Conservation (phyloP, 176 grass and related monocot species). For the Aegilops sharonensis region DNA sequence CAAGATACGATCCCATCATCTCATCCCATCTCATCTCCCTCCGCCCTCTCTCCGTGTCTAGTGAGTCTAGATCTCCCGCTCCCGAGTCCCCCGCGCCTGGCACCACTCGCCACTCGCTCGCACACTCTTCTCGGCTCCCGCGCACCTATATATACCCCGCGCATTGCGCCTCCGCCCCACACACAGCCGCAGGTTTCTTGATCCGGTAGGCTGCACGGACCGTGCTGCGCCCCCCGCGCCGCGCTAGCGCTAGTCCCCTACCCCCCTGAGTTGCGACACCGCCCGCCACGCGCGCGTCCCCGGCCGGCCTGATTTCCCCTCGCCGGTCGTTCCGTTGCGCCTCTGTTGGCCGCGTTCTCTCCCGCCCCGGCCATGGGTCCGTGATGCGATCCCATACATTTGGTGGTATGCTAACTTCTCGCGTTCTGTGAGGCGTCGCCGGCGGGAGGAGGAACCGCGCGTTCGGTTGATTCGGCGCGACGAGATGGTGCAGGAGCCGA, state of each 20-base stretch:
- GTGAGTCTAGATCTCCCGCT: slow-evolving; percentile 33
- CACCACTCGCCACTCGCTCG: slow-evolving; percentile 29
- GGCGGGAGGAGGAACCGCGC: not conserved
- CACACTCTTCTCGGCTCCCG: slow-evolving; percentile 22
- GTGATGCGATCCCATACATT: not conserved
- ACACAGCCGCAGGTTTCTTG: slow-evolving; percentile 12
- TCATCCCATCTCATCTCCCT: too few relatives aligned
- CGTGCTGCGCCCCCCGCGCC: slow-evolving; percentile 8
- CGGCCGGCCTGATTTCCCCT: not conserved
- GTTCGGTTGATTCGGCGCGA: not conserved
- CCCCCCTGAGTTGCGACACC: not conserved
- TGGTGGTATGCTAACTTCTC: not conserved
- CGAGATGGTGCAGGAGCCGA: slow-evolving; percentile 62
- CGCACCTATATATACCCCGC: slow-evolving; percentile 34
- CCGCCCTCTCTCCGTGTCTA: not conserved
- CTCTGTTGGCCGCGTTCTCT: not conserved
- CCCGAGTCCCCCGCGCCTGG: slow-evolving; percentile 35
- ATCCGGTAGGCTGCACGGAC: slow-evolving; percentile 44
- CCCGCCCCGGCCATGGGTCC: not conserved
- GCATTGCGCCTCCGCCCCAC: slow-evolving; percentile 14
- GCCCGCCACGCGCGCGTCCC: not conserved
- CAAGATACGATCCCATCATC: slow-evolving; percentile 43
- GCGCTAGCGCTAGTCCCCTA: not conserved
- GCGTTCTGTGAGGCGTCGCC: not conserved
- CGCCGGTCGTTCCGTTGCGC: not conserved